A percentile compares a stretch with the other conserved stretches of the same genome.
Evolutionary conservation across 352 stramenopile species (phyloP).

Genomic region (Halophytophthora polymorphica): DNA sequence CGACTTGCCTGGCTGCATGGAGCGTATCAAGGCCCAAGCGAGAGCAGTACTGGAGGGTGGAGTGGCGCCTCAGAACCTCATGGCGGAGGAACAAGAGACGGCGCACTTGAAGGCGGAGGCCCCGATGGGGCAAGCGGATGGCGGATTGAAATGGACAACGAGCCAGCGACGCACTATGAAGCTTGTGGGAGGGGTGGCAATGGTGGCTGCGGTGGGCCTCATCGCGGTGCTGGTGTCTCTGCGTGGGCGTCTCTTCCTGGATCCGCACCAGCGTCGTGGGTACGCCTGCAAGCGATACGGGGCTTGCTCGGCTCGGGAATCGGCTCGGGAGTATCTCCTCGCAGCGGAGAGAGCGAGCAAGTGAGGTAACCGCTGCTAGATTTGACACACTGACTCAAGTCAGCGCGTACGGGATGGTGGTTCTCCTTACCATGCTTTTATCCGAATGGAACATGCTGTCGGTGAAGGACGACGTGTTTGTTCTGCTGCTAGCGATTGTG

Average conservation of each 20-base stretch:
- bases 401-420: too few relatives aligned
- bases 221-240: conserved; percentile 34
- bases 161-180: conserved; percentile 21
- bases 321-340: conserved; percentile 56
- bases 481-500: too few relatives aligned
- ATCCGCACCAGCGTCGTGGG: conserved; percentile 5
- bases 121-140: not conserved
- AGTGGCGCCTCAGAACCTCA: not conserved
- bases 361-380: not conserved
- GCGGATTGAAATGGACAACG: conserved; percentile 14
- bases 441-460: too few relatives aligned
- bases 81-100: conserved; percentile 4
- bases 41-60: not conserved
- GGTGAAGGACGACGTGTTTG: too few relatives aligned
- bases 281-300: conserved; percentile 26
- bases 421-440: too few relatives aligned
- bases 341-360: conserved; percentile 11
- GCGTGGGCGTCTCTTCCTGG: conserved; percentile 35
- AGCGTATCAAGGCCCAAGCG: conserved; percentile 9
- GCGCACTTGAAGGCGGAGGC: conserved; percentile 10
- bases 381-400: not conserved
- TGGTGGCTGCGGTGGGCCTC: conserved; percentile 34
- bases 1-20: conserved; percentile 44
- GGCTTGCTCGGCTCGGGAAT: conserved; percentile 34
- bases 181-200: conserved; percentile 25